phyloP scores from a whole-genome alignment of 2,329 filamentous ascomycete species.

The Elsinoe necatrix region DNA sequence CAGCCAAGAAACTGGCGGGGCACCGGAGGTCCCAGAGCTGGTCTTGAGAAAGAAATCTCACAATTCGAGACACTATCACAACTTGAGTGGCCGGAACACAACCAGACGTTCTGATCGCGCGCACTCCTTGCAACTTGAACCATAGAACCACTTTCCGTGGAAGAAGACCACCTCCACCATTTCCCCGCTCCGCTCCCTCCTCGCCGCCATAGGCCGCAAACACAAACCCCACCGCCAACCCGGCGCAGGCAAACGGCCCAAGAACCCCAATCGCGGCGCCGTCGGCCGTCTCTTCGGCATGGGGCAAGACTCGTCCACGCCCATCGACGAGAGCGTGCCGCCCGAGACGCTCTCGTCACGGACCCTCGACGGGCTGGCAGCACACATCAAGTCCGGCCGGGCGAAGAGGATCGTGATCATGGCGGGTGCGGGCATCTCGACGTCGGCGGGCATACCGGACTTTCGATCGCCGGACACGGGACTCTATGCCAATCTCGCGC shows the following conservation, averaged over 20 bases:
- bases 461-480: slow-evolving; percentile 90
- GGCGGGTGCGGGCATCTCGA: slow-evolving; percentile 82
- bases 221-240: slow-evolving; percentile 37
- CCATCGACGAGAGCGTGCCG: slow-evolving; percentile 54
- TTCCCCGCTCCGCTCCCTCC: slow-evolving; percentile 1
- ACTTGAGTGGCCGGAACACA: too few relatives aligned
- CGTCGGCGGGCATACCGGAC: slow-evolving; percentile 69
- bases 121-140: too few relatives aligned
- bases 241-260: slow-evolving; percentile 25
- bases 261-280: slow-evolving; percentile 22
- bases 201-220: slow-evolving; percentile 44
- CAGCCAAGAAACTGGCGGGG: slow-evolving; percentile 1
- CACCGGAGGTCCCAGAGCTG: background rate
- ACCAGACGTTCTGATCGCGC: too few relatives aligned
- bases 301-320: slow-evolving; percentile 73
- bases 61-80: too few relatives aligned
- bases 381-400: slow-evolving; percentile 63
- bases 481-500: slow-evolving; percentile 83
- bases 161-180: too few relatives aligned
- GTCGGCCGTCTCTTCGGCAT: slow-evolving; percentile 41
- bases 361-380: slow-evolving; percentile 65
- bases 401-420: slow-evolving; percentile 72
- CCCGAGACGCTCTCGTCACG: slow-evolving; percentile 60
- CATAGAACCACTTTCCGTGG: too few relatives aligned
- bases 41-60: background rate